These are phyloP conservation scores for Trypanosoma conorhini DNA, from an alignment of 208 protist genomes.

Conservation along the genomic window DNA sequence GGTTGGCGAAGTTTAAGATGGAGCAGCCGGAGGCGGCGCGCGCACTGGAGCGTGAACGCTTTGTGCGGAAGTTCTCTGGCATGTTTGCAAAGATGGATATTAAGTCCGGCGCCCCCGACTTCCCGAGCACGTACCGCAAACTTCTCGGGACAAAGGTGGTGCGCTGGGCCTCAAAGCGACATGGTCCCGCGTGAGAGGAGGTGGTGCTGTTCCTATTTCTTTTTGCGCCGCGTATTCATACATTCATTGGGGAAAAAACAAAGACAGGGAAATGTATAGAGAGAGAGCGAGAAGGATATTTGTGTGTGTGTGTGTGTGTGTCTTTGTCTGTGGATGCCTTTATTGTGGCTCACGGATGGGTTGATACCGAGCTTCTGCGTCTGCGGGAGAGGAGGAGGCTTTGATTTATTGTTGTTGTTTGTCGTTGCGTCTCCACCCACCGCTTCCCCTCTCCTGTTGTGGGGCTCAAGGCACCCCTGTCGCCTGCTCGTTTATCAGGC, in stretches of 20 bases:
- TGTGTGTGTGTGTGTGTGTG: not conserved
- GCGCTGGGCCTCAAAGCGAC: conserved; percentile 89
- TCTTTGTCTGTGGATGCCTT: not conserved
- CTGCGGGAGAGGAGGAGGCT: not conserved
- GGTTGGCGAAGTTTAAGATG: conserved; percentile 89
- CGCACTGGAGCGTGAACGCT: conserved; percentile 79
- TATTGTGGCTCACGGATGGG: not conserved
- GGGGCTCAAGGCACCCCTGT: not conserved
- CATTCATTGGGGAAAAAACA: not conserved
- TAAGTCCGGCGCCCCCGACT: conserved; percentile 83
- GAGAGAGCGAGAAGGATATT: not conserved
- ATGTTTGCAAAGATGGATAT: conserved; percentile 90
- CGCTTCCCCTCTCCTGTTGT: conserved; percentile 4
- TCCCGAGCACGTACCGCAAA: conserved; percentile 86
- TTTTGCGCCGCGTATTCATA: conserved; percentile 9
- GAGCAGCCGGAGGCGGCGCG: conserved; percentile 90
- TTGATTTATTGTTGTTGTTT: not conserved
- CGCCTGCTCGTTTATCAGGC: conserved; percentile 1
- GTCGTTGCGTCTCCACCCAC: conserved; percentile 9
- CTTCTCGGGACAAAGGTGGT: conserved; percentile 84
- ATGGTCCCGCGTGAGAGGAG: conserved; percentile 74
- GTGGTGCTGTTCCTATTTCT: conserved; percentile 10
- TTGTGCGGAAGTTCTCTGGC: conserved; percentile 89
- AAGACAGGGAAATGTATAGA: not conserved
- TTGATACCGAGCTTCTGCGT: not conserved